phyloP scores from a whole-genome alignment of 345 rosid species.

The Streptanthus diversifolius region DNA sequence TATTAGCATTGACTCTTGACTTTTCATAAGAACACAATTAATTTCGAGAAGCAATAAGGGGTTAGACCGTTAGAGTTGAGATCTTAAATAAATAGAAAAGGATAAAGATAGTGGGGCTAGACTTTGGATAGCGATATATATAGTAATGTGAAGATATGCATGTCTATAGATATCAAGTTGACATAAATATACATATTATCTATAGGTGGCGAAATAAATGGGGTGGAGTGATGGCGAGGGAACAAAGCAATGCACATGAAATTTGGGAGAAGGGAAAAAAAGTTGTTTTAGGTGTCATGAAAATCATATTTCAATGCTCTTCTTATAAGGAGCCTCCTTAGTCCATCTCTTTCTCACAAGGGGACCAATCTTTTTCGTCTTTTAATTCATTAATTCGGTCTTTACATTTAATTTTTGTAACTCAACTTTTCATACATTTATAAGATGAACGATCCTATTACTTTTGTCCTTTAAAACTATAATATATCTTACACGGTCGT shows the following conservation, averaged over 20 bases:
- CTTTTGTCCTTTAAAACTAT: neutral
- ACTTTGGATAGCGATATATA: constrained; percentile 13
- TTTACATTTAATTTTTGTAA: constrained; percentile 20
- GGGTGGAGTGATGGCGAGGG: constrained; percentile 38
- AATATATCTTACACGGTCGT: neutral
- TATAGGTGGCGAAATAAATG: constrained; percentile 30
- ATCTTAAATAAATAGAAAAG: neutral
- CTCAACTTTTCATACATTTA: constrained; percentile 27
- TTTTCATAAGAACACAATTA: neutral
- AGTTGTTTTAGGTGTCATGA: constrained; percentile 10
- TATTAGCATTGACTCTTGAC: too few relatives aligned
- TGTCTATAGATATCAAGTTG: constrained; percentile 13
- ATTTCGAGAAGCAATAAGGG: neutral
- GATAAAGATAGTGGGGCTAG: constrained; percentile 11
- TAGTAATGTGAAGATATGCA: neutral
- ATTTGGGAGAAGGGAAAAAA: constrained; percentile 11
- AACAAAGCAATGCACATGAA: constrained; percentile 37
- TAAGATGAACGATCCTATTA: constrained; percentile 17
- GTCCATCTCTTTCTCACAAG: constrained; percentile 28
- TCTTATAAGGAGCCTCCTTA: constrained; percentile 12
- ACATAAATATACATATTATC: neutral
- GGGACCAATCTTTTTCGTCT: constrained; percentile 31
- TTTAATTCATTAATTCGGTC: constrained; percentile 19
- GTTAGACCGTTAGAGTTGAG: neutral
- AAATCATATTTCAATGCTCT: constrained; percentile 28